Evolutionary conservation across 2,329 filamentous ascomycete genomes (phyloP).

Genomic region (Elsinoe arachidis): DNA sequence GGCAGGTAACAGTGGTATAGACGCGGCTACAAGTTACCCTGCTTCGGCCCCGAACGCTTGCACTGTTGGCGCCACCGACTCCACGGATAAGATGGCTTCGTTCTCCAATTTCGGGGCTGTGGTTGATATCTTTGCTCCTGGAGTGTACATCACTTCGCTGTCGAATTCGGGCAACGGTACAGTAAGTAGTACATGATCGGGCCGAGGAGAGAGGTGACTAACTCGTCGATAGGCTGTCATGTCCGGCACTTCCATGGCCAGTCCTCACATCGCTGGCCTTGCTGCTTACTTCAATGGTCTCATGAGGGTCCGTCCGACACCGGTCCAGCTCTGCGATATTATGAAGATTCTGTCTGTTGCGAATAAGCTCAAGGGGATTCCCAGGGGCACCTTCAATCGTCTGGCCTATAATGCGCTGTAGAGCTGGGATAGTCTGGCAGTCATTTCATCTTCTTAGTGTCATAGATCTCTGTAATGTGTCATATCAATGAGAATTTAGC

Average conservation of each 20-base stretch:
- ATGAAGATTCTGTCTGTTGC: conserved; percentile 13
- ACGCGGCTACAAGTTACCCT: conserved; percentile 26
- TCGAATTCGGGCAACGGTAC: conserved; percentile 24
- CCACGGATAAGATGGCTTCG: conserved; percentile 24
- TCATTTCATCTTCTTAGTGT: too few species aligned
- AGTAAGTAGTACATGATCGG: too few species aligned
- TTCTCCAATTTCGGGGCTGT: conserved; percentile 33
- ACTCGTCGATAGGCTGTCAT: conserved; percentile 28
- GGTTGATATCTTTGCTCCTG: conserved; percentile 33
- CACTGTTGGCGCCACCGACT: conserved; percentile 30
- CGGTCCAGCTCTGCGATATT: conserved; percentile 9
- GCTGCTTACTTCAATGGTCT: conserved; percentile 47
- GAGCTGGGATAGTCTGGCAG: too few species aligned
- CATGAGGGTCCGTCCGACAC: neutral
- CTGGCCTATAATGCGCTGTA: conserved; percentile 14
- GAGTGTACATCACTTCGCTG: conserved; percentile 20
- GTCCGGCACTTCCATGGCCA: conserved; percentile 57
- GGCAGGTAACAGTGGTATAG: conserved; percentile 28
- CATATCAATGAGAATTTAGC: too few species aligned
- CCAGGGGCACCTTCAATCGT: conserved; percentile 9
- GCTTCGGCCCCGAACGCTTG: conserved; percentile 30
- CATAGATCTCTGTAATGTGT: too few species aligned
- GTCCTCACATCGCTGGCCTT: conserved; percentile 58
- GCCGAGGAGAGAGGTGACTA: too few species aligned
- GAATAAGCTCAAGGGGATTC: conserved; percentile 6